phyloP scores from a whole-genome alignment of 1,284 basidiomycete species.

The Gomphus bonarii region DNA sequence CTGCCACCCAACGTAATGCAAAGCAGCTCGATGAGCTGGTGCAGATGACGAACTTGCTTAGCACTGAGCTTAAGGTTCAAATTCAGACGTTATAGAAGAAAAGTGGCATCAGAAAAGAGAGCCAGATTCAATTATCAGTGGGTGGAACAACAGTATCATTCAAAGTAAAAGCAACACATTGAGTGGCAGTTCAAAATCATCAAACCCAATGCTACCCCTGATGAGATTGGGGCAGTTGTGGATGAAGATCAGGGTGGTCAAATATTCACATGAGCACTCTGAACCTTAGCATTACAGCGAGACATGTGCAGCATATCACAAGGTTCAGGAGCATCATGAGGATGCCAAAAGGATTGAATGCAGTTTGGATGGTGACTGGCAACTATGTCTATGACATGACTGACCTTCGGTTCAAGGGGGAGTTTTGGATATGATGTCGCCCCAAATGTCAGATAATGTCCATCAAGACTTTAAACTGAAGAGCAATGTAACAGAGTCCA shows the following conservation, averaged over 20 bases:
- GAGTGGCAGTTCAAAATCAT: slow-evolving; percentile 90
- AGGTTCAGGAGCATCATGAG: slow-evolving; percentile 86
- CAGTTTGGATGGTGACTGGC: slow-evolving; percentile 37
- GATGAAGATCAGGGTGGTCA: too few relatives aligned
- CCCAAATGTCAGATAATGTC: too few relatives aligned
- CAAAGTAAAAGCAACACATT: slow-evolving; percentile 73
- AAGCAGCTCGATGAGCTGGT: slow-evolving; percentile 47
- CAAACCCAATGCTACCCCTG: slow-evolving; percentile 82
- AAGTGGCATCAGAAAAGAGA: slow-evolving; percentile 30
- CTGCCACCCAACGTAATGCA: slow-evolving; percentile 32
- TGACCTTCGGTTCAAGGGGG: too few relatives aligned
- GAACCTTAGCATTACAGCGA: slow-evolving; percentile 44
- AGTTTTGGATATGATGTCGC: too few relatives aligned
- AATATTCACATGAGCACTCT: slow-evolving; percentile 81
- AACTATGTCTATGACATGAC: too few relatives aligned
- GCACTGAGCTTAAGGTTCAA: too few relatives aligned
- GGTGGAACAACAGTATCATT: slow-evolving; percentile 79
- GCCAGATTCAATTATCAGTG: too few relatives aligned
- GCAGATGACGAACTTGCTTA: slow-evolving; percentile 50
- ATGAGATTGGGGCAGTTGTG: slow-evolving; percentile 74
- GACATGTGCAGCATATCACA: slow-evolving; percentile 57
- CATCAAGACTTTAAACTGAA: too few relatives aligned
- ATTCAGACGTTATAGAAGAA: slow-evolving; percentile 42
- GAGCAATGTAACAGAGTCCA: too few relatives aligned
- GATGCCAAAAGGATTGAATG: slow-evolving; percentile 83